These are phyloP conservation scores for Cynara cardunculus DNA, from an alignment of 129 eudicot genomes.

Conservation along the genomic window DNA sequence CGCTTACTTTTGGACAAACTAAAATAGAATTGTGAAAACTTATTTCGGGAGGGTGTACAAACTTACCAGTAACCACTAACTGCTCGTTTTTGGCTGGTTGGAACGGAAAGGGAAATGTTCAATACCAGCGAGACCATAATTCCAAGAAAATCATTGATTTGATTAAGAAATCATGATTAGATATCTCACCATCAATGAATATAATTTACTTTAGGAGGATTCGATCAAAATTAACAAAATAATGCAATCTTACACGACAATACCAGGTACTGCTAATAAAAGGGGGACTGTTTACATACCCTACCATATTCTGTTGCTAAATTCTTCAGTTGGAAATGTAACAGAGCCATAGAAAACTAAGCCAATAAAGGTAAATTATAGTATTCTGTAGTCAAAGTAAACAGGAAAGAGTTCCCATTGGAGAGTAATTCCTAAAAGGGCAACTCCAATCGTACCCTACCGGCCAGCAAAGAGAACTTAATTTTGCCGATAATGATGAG, in stretches of 20 bases:
- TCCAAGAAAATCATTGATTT: no score
- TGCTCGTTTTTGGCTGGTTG: no score
- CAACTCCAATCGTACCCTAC: no score
- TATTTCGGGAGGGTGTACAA: no score
- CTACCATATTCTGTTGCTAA: conserved; percentile 39
- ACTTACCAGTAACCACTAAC: no score
- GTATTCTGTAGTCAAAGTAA: not conserved
- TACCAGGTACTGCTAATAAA: not conserved
- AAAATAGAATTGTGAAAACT: no score
- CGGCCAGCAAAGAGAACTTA: no score
- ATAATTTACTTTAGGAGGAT: not conserved
- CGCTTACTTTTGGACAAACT: no score
- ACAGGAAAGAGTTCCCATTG: not conserved
- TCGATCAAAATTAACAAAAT: not conserved
- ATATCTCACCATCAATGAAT: not conserved
- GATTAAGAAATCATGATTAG: not conserved
- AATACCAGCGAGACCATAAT: no score
- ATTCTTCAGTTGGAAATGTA: conserved; percentile 10
- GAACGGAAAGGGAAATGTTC: no score
- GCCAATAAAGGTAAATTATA: not conserved
- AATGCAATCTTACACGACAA: not conserved
- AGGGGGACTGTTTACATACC: conserved; percentile 25
- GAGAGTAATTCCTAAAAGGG: not conserved
- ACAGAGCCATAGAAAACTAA: not conserved
- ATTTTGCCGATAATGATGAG: no score